These are phyloP conservation scores for Microsporum canis DNA, from an alignment of 2,329 filamentous ascomycete genomes.

Conservation along the genomic window DNA sequence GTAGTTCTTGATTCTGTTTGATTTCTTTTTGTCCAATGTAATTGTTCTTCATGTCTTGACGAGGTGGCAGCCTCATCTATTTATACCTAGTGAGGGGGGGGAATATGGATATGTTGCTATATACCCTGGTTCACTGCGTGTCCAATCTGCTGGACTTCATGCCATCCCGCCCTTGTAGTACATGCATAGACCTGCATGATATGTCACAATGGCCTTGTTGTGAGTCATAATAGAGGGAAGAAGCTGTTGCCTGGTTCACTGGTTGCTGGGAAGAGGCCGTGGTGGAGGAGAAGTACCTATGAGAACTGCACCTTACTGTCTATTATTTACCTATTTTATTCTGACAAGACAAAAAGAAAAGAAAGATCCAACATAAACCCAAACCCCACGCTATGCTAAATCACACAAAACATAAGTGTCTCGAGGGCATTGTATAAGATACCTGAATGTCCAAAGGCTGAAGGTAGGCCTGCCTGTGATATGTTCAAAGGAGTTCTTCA, in stretches of 20 bases:
- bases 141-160: not conserved
- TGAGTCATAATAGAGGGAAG: not conserved
- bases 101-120: not conserved
- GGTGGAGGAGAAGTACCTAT: not conserved
- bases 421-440: not conserved
- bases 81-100: not conserved
- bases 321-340: not conserved
- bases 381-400: conserved; percentile 13
- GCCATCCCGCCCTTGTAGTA: not conserved
- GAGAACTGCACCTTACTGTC: not conserved
- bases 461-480: not conserved
- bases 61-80: not conserved
- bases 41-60: not conserved
- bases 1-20: not conserved
- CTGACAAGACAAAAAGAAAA: not conserved
- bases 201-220: not conserved
- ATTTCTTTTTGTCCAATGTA: not conserved
- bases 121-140: not conserved
- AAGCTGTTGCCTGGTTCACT: not conserved
- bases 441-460: not conserved
- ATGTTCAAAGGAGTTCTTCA: conserved; percentile 64
- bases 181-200: not conserved
- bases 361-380: conserved; percentile 3
- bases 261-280: not conserved
- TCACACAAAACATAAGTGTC: not conserved